phyloP scores from a whole-genome alignment of 441 rosid species.

The Viola pubescens region DNA sequence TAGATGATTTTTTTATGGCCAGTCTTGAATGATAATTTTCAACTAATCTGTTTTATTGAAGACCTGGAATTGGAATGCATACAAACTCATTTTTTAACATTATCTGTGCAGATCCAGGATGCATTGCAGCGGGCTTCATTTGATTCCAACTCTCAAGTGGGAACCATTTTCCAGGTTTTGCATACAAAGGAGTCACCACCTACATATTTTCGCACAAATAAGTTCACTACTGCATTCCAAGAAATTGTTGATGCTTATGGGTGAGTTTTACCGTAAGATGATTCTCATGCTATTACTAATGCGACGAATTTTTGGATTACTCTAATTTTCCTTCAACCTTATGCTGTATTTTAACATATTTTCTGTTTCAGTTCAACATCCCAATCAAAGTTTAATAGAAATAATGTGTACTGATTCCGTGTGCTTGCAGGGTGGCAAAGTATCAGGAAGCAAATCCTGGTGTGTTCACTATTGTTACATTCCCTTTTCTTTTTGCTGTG shows the following conservation, averaged over 20 bases:
- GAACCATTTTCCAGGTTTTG: conserved; percentile 55
- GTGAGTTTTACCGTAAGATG: conserved; percentile 32
- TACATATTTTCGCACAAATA: conserved; percentile 63
- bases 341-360: not conserved
- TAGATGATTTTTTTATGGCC: not conserved
- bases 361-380: not conserved
- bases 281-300: not conserved
- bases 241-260: conserved; percentile 84
- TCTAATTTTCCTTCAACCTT: not conserved
- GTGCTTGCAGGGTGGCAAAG: conserved; percentile 71
- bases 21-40: conserved; percentile 4
- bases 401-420: conserved; percentile 13
- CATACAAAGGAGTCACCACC: conserved; percentile 66
- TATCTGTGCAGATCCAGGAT: conserved; percentile 55
- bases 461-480: conserved; percentile 73
- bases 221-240: conserved; percentile 67
- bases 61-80: conserved; percentile 2
- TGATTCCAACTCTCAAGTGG: conserved; percentile 72
- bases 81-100: conserved; percentile 13
- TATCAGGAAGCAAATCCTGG: conserved; percentile 97
- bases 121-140: conserved; percentile 55
- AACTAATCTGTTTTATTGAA: not conserved
- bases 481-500: conserved; percentile 96
- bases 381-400: not conserved
- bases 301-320: not conserved